A percentile compares a stretch with the other conserved stretches of the same genome.
Evolutionary conservation across 305 asterid species (phyloP).

Genomic region (Nicotiana rustica): DNA sequence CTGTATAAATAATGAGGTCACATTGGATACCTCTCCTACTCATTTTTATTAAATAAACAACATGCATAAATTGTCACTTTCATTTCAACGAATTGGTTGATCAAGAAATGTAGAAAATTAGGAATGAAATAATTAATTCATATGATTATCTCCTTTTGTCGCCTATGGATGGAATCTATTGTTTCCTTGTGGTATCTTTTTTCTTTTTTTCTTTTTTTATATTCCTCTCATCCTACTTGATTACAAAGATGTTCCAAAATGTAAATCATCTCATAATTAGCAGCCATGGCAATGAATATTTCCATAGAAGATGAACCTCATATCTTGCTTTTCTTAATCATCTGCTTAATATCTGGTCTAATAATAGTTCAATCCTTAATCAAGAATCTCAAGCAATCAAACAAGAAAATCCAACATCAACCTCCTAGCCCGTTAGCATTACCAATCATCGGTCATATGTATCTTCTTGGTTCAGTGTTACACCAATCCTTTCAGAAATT

Average conservation of each 20-base stretch:
- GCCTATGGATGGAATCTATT: background rate
- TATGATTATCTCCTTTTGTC: background rate
- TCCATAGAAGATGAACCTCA: background rate
- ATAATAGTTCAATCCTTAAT: background rate
- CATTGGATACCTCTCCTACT: too few species aligned
- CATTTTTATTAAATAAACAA: too few species aligned
- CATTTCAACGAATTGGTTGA: too few species aligned
- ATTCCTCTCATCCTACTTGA: background rate
- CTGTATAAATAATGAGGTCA: too few species aligned
- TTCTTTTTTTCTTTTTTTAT: background rate
- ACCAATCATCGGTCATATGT: slow-evolving; percentile 82
- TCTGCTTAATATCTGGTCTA: background rate
- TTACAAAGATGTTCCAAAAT: background rate
- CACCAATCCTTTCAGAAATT: slow-evolving; percentile 79
- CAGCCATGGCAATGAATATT: slow-evolving; percentile 3
- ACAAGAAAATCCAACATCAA: slow-evolving; percentile 20
- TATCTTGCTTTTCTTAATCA: background rate
- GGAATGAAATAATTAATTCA: too few species aligned
- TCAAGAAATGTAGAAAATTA: too few species aligned
- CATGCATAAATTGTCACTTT: too few species aligned
- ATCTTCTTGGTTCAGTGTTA: slow-evolving; percentile 69
- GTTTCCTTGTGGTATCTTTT: background rate
- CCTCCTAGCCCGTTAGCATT: slow-evolving; percentile 69
- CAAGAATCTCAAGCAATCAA: background rate
- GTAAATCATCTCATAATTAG: background rate